phyloP scores from a whole-genome alignment of 2,329 filamentous ascomycete genomes.

The Intubia oerlemansii region DNA sequence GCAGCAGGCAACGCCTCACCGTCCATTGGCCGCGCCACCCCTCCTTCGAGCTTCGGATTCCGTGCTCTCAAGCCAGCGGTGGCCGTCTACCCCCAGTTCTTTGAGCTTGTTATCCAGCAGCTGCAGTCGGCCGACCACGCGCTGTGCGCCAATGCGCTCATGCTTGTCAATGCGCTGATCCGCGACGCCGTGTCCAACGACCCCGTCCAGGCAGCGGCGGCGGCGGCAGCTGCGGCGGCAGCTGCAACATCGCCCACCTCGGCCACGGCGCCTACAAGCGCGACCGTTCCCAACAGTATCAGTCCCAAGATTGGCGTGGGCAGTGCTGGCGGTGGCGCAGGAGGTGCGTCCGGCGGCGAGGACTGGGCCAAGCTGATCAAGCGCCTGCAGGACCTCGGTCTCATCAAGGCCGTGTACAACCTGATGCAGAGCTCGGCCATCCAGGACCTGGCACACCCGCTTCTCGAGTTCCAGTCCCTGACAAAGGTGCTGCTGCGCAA shows the following conservation, averaged over 20 bases:
- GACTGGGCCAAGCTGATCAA: conserved; percentile 97
- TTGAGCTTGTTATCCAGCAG: conserved; percentile 81
- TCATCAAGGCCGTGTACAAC: conserved; percentile 78
- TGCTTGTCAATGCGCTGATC: conserved; percentile 89
- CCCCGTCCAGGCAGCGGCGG: conserved; percentile 10
- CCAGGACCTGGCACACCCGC: conserved; percentile 72
- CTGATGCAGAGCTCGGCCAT: conserved; percentile 89
- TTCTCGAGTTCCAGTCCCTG: conserved; percentile 82
- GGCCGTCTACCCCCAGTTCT: conserved; percentile 77
- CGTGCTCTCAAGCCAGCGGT: conserved; percentile 81
- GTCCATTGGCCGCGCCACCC: conserved; percentile 11
- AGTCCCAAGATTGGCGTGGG: no score
- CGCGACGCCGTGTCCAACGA: conserved; percentile 72
- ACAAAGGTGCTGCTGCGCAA: conserved; percentile 73
- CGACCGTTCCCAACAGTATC: no score
- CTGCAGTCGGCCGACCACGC: conserved; percentile 88
- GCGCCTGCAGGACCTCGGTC: conserved; percentile 71
- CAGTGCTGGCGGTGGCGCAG: no score
- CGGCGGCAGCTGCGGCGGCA: conserved; percentile 7
- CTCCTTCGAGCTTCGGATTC: conserved; percentile 57
- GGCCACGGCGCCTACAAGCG: conserved; percentile 7
- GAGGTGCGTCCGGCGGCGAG: conserved; percentile 18
- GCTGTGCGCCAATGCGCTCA: conserved; percentile 83
- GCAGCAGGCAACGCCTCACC: no score
- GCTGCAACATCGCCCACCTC: no score